Percentiles rank a stretch among this genome's conserved stretches.
Conservation (phyloP, 257 asterid species). For the Echites panduratus region DNA sequence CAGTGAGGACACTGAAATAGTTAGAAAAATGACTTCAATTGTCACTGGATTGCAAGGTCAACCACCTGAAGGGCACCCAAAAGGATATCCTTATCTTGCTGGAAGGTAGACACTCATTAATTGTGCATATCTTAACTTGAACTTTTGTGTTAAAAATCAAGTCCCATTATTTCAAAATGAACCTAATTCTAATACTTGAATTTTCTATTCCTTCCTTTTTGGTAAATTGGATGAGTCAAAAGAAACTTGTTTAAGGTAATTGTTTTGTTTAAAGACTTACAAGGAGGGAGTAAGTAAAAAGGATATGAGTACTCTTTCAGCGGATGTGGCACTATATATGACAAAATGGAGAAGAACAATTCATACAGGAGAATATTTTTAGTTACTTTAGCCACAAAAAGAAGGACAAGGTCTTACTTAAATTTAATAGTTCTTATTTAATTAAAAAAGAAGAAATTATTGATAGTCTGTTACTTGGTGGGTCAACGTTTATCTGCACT, state of each 20-base stretch:
- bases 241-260: neutral
- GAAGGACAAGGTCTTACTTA: too few relatives aligned
- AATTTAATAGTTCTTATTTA: neutral
- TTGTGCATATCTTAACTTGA: neutral
- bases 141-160: neutral
- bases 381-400: neutral
- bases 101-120: conserved; percentile 49
- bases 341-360: neutral
- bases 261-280: neutral
- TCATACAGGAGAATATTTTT: neutral
- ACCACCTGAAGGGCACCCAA: conserved; percentile 59
- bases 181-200: neutral
- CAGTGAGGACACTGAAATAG: conserved; percentile 65
- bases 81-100: conserved; percentile 64
- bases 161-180: neutral
- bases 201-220: neutral
- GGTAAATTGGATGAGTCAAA: neutral
- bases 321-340: neutral
- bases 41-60: conserved; percentile 72
- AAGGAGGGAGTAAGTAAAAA: neutral
- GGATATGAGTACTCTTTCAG: neutral
- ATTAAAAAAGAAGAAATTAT: too few relatives aligned
- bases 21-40: conserved; percentile 61
- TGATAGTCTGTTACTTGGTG: neutral
- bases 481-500: conserved; percentile 19